phyloP scores from a whole-genome alignment of 176 grass and related monocot species.

The Rhynchospora breviuscula region DNA sequence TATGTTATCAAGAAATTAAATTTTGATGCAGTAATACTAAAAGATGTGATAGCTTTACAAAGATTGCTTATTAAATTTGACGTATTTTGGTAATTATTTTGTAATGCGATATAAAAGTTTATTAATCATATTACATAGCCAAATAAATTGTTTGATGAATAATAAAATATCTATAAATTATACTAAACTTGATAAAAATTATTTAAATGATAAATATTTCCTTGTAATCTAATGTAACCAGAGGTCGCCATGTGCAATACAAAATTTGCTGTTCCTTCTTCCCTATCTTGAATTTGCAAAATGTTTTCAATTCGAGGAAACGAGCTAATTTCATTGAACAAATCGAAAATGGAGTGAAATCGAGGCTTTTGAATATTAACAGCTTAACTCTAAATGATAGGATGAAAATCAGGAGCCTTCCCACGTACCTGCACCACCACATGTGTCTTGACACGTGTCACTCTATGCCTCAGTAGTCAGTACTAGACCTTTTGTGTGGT shows the following conservation, averaged over 20 bases:
- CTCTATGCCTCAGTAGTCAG: background rate
- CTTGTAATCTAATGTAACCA: background rate
- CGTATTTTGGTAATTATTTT: no score
- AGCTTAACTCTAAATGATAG: background rate
- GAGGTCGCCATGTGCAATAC: background rate
- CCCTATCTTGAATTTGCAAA: background rate
- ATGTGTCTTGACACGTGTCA: background rate
- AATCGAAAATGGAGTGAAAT: background rate
- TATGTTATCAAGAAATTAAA: no score
- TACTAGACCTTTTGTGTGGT: background rate
- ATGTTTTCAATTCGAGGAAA: background rate
- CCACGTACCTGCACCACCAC: background rate
- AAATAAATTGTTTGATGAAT: background rate
- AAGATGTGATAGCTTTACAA: no score
- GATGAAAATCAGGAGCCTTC: background rate
- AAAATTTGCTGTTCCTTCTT: background rate
- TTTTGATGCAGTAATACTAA: no score
- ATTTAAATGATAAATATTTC: background rate
- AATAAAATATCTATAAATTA: background rate
- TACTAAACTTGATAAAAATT: background rate
- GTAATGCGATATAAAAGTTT: no score
- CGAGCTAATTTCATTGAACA: background rate
- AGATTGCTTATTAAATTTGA: no score
- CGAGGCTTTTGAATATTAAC: background rate
- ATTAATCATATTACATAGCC: no score